Evolutionary conservation across 148 eudicot species (phyloP).

Genomic region (Polygonum maritimum): DNA sequence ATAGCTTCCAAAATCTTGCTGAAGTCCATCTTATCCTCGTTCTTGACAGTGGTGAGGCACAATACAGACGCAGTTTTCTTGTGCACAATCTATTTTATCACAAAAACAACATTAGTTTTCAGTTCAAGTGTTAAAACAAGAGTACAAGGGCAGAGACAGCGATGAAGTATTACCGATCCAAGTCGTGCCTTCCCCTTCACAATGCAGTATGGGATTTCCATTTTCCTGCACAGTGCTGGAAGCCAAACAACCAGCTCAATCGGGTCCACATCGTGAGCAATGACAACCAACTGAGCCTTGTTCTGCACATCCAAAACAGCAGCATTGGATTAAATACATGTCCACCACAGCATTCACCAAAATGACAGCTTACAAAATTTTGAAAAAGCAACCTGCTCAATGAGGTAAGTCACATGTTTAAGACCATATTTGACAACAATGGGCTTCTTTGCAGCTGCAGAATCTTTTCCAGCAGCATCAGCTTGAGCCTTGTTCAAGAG

Average conservation of each 20-base stretch:
- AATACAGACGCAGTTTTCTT: slow-evolving; percentile 70
- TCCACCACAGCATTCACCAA: too few relatives aligned
- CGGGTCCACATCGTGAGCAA: slow-evolving; percentile 96
- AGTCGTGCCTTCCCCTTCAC: slow-evolving; percentile 90
- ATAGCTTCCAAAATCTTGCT: slow-evolving; percentile 81
- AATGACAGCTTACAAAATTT: neutral
- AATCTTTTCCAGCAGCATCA: slow-evolving; percentile 75
- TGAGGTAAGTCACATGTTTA: slow-evolving; percentile 78
- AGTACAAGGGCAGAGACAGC: neutral
- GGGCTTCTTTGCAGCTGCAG: slow-evolving; percentile 61
- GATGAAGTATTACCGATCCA: slow-evolving; percentile 45
- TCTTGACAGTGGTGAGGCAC: slow-evolving; percentile 73
- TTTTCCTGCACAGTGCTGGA: slow-evolving; percentile 85
- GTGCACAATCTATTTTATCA: slow-evolving; percentile 57
- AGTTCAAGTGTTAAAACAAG: too few relatives aligned
- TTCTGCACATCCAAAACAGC: slow-evolving; percentile 29
- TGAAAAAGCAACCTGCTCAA: slow-evolving; percentile 55
- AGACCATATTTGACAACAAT: slow-evolving; percentile 91
- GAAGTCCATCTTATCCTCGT: slow-evolving; percentile 84
- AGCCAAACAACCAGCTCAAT: slow-evolving; percentile 96
- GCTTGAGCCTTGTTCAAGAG: slow-evolving; percentile 85
- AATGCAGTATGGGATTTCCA: slow-evolving; percentile 94
- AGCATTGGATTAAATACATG: too few relatives aligned
- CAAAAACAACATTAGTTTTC: too few relatives aligned
- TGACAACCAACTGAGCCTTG: slow-evolving; percentile 88